Evolutionary conservation across 371 early-diverging fungal species (phyloP).

Genomic region (Mortierella sp.): DNA sequence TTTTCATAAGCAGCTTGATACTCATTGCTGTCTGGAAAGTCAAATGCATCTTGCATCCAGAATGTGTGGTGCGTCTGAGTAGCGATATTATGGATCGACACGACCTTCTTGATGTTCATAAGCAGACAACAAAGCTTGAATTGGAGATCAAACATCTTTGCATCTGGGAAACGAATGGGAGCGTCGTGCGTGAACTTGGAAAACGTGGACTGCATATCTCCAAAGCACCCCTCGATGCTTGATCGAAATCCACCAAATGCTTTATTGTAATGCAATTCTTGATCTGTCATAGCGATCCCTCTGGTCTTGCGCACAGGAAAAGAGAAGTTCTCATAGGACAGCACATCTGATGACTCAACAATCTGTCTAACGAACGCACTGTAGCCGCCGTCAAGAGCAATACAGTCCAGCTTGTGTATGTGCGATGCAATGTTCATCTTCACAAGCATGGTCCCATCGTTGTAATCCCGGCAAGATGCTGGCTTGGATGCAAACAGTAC

Average conservation of each 20-base stretch:
- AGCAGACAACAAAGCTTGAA: conserved; percentile 12
- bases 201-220: conserved; percentile 28
- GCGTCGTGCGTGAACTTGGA: conserved; percentile 27
- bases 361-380: conserved; percentile 9
- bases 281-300: conserved; percentile 1
- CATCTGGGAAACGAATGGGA: conserved; percentile 19
- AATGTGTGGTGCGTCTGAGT: conserved; percentile 17
- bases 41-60: conserved; percentile 18
- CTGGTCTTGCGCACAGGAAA: conserved; percentile 22
- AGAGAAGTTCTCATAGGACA: conserved; percentile 17
- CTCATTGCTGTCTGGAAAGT: neutral
- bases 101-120: conserved; percentile 24
- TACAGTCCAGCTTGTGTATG: conserved; percentile 22
- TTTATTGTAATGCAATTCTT: conserved; percentile 20
- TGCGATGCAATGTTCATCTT: conserved; percentile 1
- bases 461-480: conserved; percentile 18
- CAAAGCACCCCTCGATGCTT: conserved; percentile 17
- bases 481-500: conserved; percentile 18
- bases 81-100: conserved; percentile 13
- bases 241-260: conserved; percentile 27
- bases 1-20: neutral
- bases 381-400: conserved; percentile 26
- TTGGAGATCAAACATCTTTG: conserved; percentile 21
- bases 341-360: conserved; percentile 8
- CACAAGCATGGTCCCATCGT: conserved; percentile 25